Evolutionary conservation across 306 rosid genomes (phyloP), one percentile per base, ranked within the genome.

Genomic region (Canavalia gladiata): DNA sequence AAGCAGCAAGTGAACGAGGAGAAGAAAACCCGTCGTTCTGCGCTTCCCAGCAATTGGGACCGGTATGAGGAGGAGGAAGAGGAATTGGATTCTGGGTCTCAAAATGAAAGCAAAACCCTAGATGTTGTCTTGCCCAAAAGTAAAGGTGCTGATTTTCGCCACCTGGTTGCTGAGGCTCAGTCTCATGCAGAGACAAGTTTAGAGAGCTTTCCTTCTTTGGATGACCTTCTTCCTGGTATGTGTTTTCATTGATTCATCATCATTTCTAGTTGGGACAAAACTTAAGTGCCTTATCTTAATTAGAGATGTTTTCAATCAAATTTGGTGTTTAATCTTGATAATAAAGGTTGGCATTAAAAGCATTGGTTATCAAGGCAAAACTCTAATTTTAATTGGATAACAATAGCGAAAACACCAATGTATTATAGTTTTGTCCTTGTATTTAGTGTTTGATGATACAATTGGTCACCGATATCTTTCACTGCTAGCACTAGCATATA

Each of bases 111-210:
- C 54, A 85, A 63, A 74, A 45, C 70, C 60, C 12, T 85, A 12
- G 97, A 90, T 66, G 80, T 83, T 66, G 77, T 83, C 54, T 77
- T 89, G 52, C 94, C 94, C 0, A 94, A 84, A 79, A 90, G 92
- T 74, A 87, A 92, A 84, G 98, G 97, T n/a, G 92, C 97, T 1
- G 98, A 94, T 69, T 94, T 77, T 75, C 76, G 91, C 8, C 68
- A 89, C 76, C 81, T 94, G 25, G 71, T 94, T 80, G 88, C 88
- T 7, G 98, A 92, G 87, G 98, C 97, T 55, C 91, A 85, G 86
- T 81, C 90, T 54, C 78, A 87, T 8, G 80, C 88, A 1, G 74
- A 50, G 33, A n/a, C 80, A 25, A 81, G 58, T 49, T 68, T 74
- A 49, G 91, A 84, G 57, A 73, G 46, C 7, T 77, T 80, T 35